Conservation (phyloP, 2,329 filamentous ascomycete species). For the Colletotrichum chlorophyti region DNA sequence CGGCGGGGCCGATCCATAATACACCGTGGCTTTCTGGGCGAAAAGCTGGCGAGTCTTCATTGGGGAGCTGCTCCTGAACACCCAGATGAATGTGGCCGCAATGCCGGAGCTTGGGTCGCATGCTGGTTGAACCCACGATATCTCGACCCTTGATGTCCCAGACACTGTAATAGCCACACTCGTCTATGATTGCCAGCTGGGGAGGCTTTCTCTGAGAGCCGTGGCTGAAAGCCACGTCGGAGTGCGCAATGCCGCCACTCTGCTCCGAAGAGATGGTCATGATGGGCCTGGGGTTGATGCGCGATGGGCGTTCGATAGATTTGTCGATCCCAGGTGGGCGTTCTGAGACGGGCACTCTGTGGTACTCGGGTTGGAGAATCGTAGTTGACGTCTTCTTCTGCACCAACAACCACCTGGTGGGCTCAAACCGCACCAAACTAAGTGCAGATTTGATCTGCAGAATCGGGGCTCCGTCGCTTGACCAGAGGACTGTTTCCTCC, state of each 20-base stretch:
- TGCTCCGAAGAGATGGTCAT: constrained; percentile 56
- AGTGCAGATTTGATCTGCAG: constrained; percentile 57
- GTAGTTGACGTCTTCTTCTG: constrained; percentile 60
- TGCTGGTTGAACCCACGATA: constrained; percentile 40
- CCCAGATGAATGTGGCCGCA: constrained; percentile 54
- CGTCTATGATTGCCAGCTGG: constrained; percentile 71
- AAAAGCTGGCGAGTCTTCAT: constrained; percentile 32
- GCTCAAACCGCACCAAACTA: constrained; percentile 42
- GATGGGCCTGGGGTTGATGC: constrained; percentile 62
- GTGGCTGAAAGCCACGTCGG: constrained; percentile 71
- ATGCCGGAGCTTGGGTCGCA: constrained; percentile 41
- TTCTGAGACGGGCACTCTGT: constrained; percentile 41
- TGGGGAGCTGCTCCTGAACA: constrained; percentile 41
- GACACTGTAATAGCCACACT: constrained; percentile 70
- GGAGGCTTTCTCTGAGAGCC: constrained; percentile 52
- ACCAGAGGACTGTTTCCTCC: constrained; percentile 61
- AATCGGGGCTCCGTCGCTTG: constrained; percentile 57
- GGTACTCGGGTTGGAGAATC: constrained; percentile 58
- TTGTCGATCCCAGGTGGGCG: constrained; percentile 14
- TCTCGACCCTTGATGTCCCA: constrained; percentile 62
- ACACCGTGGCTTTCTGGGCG: constrained; percentile 49
- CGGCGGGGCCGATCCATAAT: constrained; percentile 45
- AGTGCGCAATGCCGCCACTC: constrained; percentile 63
- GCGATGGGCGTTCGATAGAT: constrained; percentile 47
- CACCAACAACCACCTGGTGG: constrained; percentile 58